Conservation (phyloP, 345 rosid species). For the Limnanthes douglasii region DNA sequence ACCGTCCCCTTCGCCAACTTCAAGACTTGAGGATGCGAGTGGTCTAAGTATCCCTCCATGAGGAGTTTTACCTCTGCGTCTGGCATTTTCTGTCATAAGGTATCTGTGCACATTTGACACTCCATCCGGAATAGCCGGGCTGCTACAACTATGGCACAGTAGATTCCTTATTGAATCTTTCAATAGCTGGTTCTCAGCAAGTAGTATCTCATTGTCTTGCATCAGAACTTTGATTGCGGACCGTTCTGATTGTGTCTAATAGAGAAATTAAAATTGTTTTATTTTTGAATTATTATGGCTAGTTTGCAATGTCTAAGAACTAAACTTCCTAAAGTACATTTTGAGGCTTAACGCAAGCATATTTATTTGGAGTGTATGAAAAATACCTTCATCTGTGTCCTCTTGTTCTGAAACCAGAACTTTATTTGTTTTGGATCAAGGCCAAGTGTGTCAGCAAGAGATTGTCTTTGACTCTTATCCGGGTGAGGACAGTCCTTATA, state of each 20-base stretch:
- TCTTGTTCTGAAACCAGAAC: conserved; percentile 72
- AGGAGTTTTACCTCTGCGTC: conserved; percentile 53
- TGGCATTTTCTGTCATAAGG: conserved; percentile 46
- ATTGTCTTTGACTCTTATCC: conserved; percentile 47
- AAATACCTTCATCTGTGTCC: conserved; percentile 70
- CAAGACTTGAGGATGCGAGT: conserved; percentile 16
- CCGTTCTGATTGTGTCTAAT: conserved; percentile 64
- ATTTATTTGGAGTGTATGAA: no score
- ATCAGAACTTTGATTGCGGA: conserved; percentile 45
- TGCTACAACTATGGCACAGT: conserved; percentile 53
- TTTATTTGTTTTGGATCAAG: conserved; percentile 47
- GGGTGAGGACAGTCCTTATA: conserved; percentile 66
- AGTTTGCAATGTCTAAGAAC: not conserved
- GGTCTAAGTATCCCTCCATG: conserved; percentile 13
- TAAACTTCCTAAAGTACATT: not conserved
- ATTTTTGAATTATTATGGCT: not conserved
- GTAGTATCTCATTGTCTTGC: conserved; percentile 52
- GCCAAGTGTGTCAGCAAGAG: conserved; percentile 37
- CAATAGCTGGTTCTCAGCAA: conserved; percentile 41
- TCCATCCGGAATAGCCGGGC: conserved; percentile 28
- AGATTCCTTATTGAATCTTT: conserved; percentile 32
- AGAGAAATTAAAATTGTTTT: no score
- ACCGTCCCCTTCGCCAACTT: no score
- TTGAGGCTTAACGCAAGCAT: no score
- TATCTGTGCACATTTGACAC: conserved; percentile 32